These are phyloP conservation scores for Tilletiopsis washingtonensis DNA, from an alignment of 1,284 basidiomycete species.

Conservation along the genomic window DNA sequence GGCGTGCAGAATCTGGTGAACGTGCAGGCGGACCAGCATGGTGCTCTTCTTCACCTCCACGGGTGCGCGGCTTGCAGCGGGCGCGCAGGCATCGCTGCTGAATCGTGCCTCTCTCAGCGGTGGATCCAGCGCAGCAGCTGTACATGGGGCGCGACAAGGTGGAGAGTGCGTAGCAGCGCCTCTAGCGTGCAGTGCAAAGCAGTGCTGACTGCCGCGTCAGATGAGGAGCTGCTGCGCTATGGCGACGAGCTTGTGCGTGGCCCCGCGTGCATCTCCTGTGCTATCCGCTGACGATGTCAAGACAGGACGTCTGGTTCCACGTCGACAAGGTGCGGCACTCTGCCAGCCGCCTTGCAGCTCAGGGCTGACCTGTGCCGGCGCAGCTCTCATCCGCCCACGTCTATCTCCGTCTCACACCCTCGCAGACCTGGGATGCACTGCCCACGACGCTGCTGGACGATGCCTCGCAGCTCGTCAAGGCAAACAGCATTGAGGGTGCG, in stretches of 20 bases:
- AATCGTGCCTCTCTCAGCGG: too few relatives aligned
- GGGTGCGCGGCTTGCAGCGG: conserved; percentile 32
- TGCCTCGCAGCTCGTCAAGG: conserved; percentile 90
- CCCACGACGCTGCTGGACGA: conserved; percentile 72
- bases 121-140: too few relatives aligned
- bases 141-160: not conserved
- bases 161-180: not conserved
- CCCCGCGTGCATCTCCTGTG: too few relatives aligned
- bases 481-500: conserved; percentile 82
- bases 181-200: not conserved
- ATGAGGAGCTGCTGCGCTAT: conserved; percentile 83
- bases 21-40: conserved; percentile 51
- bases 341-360: not conserved
- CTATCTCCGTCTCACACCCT: conserved; percentile 74
- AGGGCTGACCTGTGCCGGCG: not conserved
- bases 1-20: too few relatives aligned
- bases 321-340: conserved; percentile 50
- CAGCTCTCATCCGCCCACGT: conserved; percentile 43
- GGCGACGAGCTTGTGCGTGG: conserved; percentile 21
- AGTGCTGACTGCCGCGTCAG: conserved; percentile 1
- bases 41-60: conserved; percentile 56
- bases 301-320: conserved; percentile 56
- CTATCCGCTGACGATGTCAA: too few relatives aligned
- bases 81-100: not conserved
- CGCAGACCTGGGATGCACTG: conserved; percentile 77